These are phyloP conservation scores for Nothophytophthora sp. DNA, from an alignment of 352 stramenopile species.

Conservation along the genomic window DNA sequence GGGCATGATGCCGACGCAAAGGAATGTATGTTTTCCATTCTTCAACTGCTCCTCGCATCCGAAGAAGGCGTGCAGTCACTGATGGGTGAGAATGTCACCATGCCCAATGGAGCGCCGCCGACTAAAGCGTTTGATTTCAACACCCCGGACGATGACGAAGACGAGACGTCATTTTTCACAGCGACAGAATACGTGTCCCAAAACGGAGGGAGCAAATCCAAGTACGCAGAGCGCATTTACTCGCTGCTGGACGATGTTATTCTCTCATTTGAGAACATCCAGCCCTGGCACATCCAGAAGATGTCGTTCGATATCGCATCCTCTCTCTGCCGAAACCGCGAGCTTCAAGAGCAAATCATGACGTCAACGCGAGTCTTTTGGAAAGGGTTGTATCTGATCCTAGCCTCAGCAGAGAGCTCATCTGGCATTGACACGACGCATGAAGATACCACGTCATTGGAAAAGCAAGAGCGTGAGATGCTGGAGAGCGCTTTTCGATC, in stretches of 20 bases:
- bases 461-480: conserved; percentile 73
- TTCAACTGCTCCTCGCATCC: conserved; percentile 49
- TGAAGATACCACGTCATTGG: conserved; percentile 36
- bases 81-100: conserved; percentile 9
- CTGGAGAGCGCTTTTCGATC: conserved; percentile 73
- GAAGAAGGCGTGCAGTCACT: conserved; percentile 53
- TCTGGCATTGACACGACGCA: conserved; percentile 39
- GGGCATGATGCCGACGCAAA: conserved; percentile 42
- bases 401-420: conserved; percentile 63
- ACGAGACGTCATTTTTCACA: conserved; percentile 55
- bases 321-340: conserved; percentile 53
- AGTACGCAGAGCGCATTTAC: conserved; percentile 52
- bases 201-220: conserved; percentile 28
- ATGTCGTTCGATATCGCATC: conserved; percentile 76
- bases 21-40: conserved; percentile 53
- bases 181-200: conserved; percentile 52
- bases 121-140: conserved; percentile 40
- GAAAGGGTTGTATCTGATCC: conserved; percentile 76
- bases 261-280: conserved; percentile 70
- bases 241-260: conserved; percentile 67
- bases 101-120: neutral
- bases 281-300: conserved; percentile 79
- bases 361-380: conserved; percentile 70
- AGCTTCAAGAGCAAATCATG: conserved; percentile 69
- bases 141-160: conserved; percentile 39